phyloP scores from a whole-genome alignment of 805 yeast genomes.

The Yarrowia sp. region DNA sequence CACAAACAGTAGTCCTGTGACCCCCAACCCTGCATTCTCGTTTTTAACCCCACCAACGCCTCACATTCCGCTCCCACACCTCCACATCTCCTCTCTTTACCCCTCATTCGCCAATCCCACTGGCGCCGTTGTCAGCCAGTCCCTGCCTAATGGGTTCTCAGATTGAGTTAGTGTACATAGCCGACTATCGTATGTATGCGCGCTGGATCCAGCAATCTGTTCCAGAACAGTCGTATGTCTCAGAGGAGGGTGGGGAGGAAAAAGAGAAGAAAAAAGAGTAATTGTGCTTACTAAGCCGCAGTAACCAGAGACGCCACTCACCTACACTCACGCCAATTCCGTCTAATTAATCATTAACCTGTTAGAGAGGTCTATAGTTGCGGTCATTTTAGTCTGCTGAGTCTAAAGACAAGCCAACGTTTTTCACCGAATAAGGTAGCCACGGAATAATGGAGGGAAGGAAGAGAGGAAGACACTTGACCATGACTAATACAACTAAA shows the following conservation, averaged over 20 bases:
- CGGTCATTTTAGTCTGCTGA: conserved; percentile 17
- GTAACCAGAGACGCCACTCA: too few species aligned
- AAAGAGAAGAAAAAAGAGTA: too few species aligned
- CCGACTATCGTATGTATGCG: conserved; percentile 28
- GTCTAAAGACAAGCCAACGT: conserved; percentile 27
- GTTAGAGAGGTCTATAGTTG: background rate
- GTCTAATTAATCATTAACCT: too few species aligned
- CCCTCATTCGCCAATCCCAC: conserved; percentile 2
- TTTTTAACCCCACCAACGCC: too few species aligned
- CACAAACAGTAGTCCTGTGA: too few species aligned
- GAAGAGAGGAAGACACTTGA: background rate
- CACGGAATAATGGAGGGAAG: background rate
- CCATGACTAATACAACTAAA: too few species aligned
- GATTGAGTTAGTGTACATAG: conserved; percentile 27
- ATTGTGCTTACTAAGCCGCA: too few species aligned
- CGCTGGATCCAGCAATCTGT: conserved; percentile 9
- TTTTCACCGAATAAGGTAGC: conserved; percentile 16
- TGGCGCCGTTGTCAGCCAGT: conserved; percentile 31
- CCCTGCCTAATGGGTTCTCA: conserved; percentile 16
- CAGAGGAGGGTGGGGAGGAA: background rate
- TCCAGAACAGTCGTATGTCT: conserved; percentile 5
- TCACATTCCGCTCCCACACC: background rate
- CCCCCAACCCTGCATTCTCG: too few species aligned
- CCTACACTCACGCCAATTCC: too few species aligned
- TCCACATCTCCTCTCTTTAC: background rate